These are phyloP conservation scores for Allodekkera sacchari DNA, from an alignment of 805 yeast genomes.

Conservation along the genomic window DNA sequence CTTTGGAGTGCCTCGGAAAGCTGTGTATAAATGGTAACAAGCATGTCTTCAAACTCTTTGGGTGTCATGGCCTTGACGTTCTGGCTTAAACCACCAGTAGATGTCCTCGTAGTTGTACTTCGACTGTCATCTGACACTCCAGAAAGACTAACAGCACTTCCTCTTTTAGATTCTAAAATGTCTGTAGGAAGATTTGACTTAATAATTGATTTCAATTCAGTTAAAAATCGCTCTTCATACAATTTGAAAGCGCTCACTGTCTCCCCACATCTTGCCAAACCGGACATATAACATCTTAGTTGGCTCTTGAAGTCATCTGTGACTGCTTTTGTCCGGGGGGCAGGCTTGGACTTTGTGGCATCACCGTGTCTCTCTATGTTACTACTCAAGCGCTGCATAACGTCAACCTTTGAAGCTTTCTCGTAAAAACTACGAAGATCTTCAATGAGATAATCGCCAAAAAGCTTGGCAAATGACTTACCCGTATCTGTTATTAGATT, in stretches of 20 bases:
- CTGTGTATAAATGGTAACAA: constrained; percentile 49
- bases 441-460: constrained; percentile 44
- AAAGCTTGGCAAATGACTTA: constrained; percentile 50
- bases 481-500: constrained; percentile 60
- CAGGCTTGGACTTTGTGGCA: neutral
- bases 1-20: constrained; percentile 69
- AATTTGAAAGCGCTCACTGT: constrained; percentile 50
- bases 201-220: constrained; percentile 67
- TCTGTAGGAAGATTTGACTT: constrained; percentile 54
- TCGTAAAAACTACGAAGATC: constrained; percentile 58
- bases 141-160: constrained; percentile 12
- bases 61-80: constrained; percentile 62
- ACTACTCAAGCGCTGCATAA: constrained; percentile 39
- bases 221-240: constrained; percentile 61
- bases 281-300: constrained; percentile 42
- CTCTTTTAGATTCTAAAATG: constrained; percentile 10
- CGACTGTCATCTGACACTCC: constrained; percentile 21
- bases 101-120: constrained; percentile 15
- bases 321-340: constrained; percentile 10
- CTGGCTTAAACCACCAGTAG: constrained; percentile 23
- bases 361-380: constrained; percentile 9
- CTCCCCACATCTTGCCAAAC: constrained; percentile 54
- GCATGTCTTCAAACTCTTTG: constrained; percentile 65
- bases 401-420: constrained; percentile 34
- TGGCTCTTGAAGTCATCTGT: constrained; percentile 29